Base-by-base conservation (phyloP, 2,329 filamentous ascomycete species). In the Aspergillus hortae region DNA sequence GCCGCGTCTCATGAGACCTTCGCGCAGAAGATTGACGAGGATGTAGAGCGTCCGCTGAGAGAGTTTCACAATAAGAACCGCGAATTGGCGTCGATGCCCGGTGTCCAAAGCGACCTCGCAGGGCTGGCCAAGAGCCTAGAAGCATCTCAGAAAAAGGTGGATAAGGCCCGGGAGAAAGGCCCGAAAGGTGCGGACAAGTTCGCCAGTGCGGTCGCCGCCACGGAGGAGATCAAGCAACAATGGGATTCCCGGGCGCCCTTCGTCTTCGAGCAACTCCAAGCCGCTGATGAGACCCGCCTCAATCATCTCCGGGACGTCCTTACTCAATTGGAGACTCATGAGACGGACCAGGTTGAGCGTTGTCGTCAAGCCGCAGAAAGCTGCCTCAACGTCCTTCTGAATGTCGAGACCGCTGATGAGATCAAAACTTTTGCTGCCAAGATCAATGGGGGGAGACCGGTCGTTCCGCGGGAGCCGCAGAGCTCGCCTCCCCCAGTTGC, bases 231-330 rank as follows among this genome's bases (percentile, higher is more conserved):
- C n/a, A 83, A 80, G 42, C 82, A 87, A 59, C 88, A 95, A 67
- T 99, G 94, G 94, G 87, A 96, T 51, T 91, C 90, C 1, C 91
- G 96, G 70, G 90, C 94, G 12, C 94, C 94, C 1, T 97, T 90
- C 71, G 88, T 96, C 55, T 96, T 95, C 66, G 94, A 99, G 73
- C 88, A 87, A 55, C 82, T 99, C 23, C 94, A 99, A 69, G 87
- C 89, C 5, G 77, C 95, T 30, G 94, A 99, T 67, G 94, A 99
- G 75, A 86, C 83, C 61, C 85, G 94, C 51, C 78, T 95, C 60
- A 96, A 96, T 70, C 88, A 95, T 65, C 79, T 99, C 53, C 88
- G 92, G 56, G 92, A 97, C 71, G 83, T 89, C 38, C 80, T 99
- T 54, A 97, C 94, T 1, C 92, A 96, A 65, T 88, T 92, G 62